Evolutionary conservation across 2,329 filamentous ascomycete genomes (phyloP), one percentile per base, ranked within the genome.

Genomic region (Septoria linicola): DNA sequence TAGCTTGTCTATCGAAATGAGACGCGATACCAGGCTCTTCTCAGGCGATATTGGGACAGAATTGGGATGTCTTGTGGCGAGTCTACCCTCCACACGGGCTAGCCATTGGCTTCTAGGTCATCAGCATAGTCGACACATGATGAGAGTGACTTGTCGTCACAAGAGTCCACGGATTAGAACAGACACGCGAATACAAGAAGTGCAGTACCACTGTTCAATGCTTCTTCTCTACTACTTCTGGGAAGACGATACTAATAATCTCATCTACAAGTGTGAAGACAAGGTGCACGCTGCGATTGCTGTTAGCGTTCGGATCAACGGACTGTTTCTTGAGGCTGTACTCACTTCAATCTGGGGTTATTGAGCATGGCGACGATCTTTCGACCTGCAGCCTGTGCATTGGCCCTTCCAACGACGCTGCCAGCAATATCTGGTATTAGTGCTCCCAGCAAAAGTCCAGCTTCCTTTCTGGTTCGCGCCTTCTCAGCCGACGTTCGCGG

Each of bases 331-430:
- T 13, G 27, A 8, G 7, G 16, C 19, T 13, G 10, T 41, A 82
- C 85, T 76, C 74, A 91, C 87, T 97, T 96, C 60, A 99, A 75
- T 58, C 89, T 80, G 52, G 83, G 80, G 71, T 97, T 99, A 70
- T 99, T 99, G 61, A 97, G 76, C 39, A 88, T 90, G 8, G 90
- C 91, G 74, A 95, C 89, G 41, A 97, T 82, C 63, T 91, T 87
- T 61, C 92, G 81, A 57, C 90, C 91, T 17, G 93, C 93, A 49
- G 86, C 87, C 68, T 95, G 88, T 13, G 95, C 93, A 73, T 99
- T 99, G 36, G 85, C 81, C 63, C 90, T 81, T 3, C 93, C 93
- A 13, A 99, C 95, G 5, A 99, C 95, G 70, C 88, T 96, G 6
- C 87, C 90, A 7, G 89, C 92, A 50, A 99, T 68, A 68, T 99